Evolutionary conservation across 108 stramenopile genomes (phyloP).

Genomic region (Nitzschia sp.): DNA sequence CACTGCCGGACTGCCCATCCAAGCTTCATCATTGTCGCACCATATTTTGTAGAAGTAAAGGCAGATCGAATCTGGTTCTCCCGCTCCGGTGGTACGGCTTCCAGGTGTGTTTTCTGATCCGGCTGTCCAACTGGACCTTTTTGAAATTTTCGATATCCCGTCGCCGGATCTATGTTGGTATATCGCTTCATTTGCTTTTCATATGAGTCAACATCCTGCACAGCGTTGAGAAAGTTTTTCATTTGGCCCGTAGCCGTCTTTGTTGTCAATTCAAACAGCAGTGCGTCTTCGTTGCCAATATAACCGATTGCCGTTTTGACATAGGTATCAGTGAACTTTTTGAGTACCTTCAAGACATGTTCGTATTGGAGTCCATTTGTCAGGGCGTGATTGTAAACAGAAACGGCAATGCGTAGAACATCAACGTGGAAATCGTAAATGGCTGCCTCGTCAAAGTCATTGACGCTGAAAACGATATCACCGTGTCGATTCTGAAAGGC

Average conservation of each 20-base stretch:
- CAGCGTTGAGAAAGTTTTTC: constrained; percentile 48
- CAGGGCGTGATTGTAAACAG: constrained; percentile 53
- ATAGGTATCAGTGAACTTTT: constrained; percentile 54
- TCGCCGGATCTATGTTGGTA: constrained; percentile 31
- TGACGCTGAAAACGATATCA: constrained; percentile 64
- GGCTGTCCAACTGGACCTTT: constrained; percentile 33
- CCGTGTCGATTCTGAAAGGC: constrained; percentile 57
- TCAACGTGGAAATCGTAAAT: constrained; percentile 72
- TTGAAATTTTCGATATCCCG: constrained; percentile 6
- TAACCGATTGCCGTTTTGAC: constrained; percentile 47
- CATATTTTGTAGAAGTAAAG: constrained; percentile 52
- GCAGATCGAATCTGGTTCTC: constrained; percentile 39
- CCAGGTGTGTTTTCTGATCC: constrained; percentile 40
- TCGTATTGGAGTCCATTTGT: constrained; percentile 45
- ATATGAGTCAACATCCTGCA: constrained; percentile 21
- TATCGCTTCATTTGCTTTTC: constrained; percentile 54
- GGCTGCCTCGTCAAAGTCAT: constrained; percentile 74
- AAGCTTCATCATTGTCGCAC: constrained; percentile 66
- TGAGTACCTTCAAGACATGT: constrained; percentile 34
- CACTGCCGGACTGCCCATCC: constrained; percentile 60
- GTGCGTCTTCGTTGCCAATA: constrained; percentile 50
- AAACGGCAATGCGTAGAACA: constrained; percentile 60
- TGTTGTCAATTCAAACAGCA: constrained; percentile 28
- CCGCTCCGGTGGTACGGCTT: constrained; percentile 35
- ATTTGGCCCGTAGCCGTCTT: constrained; percentile 44